A percentile compares a stretch with the other conserved stretches of the same genome.
Conservation (phyloP, 2,329 filamentous ascomycete genomes). For the Tricladium varicosporioides region DNA sequence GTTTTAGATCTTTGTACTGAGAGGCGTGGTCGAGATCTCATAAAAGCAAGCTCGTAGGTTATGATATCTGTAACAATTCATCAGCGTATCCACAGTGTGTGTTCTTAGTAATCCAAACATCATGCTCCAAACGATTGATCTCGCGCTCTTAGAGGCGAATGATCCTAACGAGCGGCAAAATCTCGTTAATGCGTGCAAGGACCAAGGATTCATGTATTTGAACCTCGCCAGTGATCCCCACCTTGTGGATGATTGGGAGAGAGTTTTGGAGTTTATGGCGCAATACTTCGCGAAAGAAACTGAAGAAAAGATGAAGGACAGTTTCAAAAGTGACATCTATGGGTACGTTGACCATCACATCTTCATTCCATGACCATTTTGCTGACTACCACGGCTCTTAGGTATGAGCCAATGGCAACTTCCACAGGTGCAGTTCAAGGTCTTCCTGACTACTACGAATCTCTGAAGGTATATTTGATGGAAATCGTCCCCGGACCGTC, state of each 20-base stretch:
- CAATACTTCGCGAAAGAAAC: slow-evolving; percentile 7
- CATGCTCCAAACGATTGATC: no score
- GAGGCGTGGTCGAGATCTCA: no score
- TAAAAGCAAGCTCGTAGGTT: no score
- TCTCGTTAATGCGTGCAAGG: slow-evolving; percentile 5
- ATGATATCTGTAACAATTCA: no score
- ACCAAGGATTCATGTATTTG: slow-evolving; percentile 11
- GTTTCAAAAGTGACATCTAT: slow-evolving; percentile 5
- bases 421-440: slow-evolving; percentile 1
- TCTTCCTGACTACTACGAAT: slow-evolving; percentile 6
- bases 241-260: slow-evolving; percentile 3
- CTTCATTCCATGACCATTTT: no score
- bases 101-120: no score
- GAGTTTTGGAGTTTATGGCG: slow-evolving; percentile 7
- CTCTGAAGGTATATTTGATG: slow-evolving; percentile 6
- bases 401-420: slow-evolving; percentile 7
- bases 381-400: no score
- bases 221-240: slow-evolving; percentile 4
- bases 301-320: slow-evolving; percentile 10
- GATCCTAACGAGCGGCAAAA: background rate
- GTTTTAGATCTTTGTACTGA: no score
- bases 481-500: background rate
- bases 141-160: no score
- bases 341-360: no score
- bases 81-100: no score